Conservation (phyloP, 805 yeast species). For the Wickerhamomyces ciferrii region DNA sequence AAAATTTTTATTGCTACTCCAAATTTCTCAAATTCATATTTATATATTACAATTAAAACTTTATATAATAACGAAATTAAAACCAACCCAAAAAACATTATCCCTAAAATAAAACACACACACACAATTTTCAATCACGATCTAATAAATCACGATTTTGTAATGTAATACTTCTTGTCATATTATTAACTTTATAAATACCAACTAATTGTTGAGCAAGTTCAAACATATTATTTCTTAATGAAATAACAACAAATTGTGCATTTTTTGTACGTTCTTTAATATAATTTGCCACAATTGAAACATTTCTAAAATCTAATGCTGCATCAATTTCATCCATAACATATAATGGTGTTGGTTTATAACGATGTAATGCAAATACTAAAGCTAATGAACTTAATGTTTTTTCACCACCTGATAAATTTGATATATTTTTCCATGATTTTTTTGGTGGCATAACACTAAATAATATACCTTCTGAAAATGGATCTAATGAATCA, state of each 20-base stretch:
- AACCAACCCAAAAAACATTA: neutral
- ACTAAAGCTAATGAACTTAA: conserved; percentile 91
- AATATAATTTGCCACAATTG: conserved; percentile 95
- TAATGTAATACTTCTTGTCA: conserved; percentile 80
- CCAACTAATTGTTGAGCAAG: conserved; percentile 93
- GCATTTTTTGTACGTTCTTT: conserved; percentile 95
- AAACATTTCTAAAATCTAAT: conserved; percentile 91
- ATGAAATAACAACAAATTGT: conserved; percentile 91
- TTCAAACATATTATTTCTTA: conserved; percentile 97
- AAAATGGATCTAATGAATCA: conserved; percentile 94
- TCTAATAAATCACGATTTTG: conserved; percentile 52
- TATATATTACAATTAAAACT: no score
- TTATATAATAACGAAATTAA: no score
- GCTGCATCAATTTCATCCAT: conserved; percentile 99
- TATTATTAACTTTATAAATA: conserved; percentile 86
- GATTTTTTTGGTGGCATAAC: conserved; percentile 99
- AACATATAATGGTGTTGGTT: conserved; percentile 95
- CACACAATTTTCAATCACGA: neutral
- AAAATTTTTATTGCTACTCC: no score
- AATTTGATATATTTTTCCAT: conserved; percentile 92
- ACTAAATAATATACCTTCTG: conserved; percentile 93
- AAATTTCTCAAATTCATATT: no score
- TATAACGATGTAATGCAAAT: conserved; percentile 91
- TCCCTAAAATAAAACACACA: neutral
- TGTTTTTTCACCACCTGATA: conserved; percentile 98